Evolutionary conservation across 1,139 yeast species (phyloP), one percentile per base, ranked within the genome.

Genomic region (Yamadazyma conglobata): DNA sequence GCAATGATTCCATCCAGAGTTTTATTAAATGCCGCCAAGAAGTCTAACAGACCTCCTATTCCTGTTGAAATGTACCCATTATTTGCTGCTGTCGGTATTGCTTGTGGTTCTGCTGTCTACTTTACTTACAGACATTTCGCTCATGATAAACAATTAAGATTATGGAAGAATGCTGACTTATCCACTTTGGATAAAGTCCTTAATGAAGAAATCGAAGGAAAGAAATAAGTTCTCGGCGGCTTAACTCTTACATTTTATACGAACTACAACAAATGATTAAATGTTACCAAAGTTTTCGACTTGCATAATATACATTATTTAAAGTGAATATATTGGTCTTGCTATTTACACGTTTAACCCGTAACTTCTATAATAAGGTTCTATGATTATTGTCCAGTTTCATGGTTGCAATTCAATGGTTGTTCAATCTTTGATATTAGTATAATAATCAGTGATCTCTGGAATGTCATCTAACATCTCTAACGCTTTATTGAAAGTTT

Each of bases 51-150:
- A 9, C 44, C 44, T 18, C 56, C 49, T 40, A 54, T 79, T 33
- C 93, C 93, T 45, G 77, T 82, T 34, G 93, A 83, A 65, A 67
- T 83, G 70, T 78, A 82, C 56, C 93, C 93, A 57, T 73, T 83
- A 57, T 67, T 68, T 39, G 70, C 67, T 66, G 72, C 72, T 31
- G 59, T 61, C 23, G 84, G 79, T 49, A 79, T 79, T 37, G 91
- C 91, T 28, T 51, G 77, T 49, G 55, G 59, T 39, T 82, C 91
- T 19, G 88, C 81, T 40, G 46, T 62, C 43, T 82, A 60, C 66
- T 83, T 83, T 73, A 67, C 86, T 32, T 76, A 77, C 66, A 82
- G 80, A 70, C 86, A 83, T 58, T 64, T 83, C 46, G 70, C 77
- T 36, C 65, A 74, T 51, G 91, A 82, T 58, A 63, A 58, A 39